These are phyloP conservation scores for Vitis vinifera DNA, from an alignment of 164 flowering plant species.

Conservation along the genomic window ASM3070453v1 NC_081812.1:13854001-13854500, in stretches of 20 bases:
- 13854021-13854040: neutral
- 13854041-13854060: neutral
- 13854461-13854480: too few relatives aligned
- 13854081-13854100: too few relatives aligned
- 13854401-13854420: neutral
- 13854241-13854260: constrained; percentile 70
- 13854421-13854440: neutral
- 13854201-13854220: constrained; percentile 44
- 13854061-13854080: neutral
- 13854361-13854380: constrained; percentile 22
- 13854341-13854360: constrained; percentile 95
- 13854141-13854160: neutral
- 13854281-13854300: constrained; percentile 86
- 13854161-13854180: neutral
- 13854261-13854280: constrained; percentile 89
- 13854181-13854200: neutral
- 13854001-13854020: neutral
- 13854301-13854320: constrained; percentile 84
- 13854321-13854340: constrained; percentile 87
- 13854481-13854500: too few relatives aligned
- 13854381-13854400: neutral
- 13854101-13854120: too few relatives aligned
- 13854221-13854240: constrained; percentile 82
- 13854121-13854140: too few relatives aligned
- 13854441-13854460: too few relatives aligned